Percentiles rank a stretch among this genome's conserved stretches.
These are phyloP conservation scores for Alternaria novae-zelandiae DNA, from an alignment of 2,329 filamentous ascomycete species.

Conservation along the genomic window DNA sequence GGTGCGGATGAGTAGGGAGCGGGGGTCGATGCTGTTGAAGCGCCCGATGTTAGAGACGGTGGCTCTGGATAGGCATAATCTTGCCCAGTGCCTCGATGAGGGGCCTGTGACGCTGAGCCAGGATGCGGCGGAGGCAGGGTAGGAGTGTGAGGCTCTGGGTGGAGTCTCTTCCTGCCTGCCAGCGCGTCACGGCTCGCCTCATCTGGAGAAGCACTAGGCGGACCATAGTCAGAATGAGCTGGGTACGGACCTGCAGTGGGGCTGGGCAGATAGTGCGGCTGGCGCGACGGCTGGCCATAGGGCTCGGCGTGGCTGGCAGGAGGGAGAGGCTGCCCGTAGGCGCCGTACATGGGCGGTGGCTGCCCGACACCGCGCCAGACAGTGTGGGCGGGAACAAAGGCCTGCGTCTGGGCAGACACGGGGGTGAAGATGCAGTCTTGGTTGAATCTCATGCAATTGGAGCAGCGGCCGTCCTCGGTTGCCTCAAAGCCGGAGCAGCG, in stretches of 20 bases:
- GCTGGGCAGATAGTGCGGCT: slow-evolving; percentile 53
- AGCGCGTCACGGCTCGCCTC: slow-evolving; percentile 47
- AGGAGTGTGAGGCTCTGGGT: slow-evolving; percentile 58
- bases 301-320: slow-evolving; percentile 43
- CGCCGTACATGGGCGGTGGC: slow-evolving; percentile 59
- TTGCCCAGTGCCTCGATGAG: slow-evolving; percentile 42
- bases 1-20: slow-evolving; percentile 49
- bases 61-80: slow-evolving; percentile 54
- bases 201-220: slow-evolving; percentile 45
- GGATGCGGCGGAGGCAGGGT: slow-evolving; percentile 58
- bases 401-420: slow-evolving; percentile 75
- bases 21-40: slow-evolving; percentile 53
- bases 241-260: slow-evolving; percentile 54
- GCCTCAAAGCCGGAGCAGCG: slow-evolving; percentile 77
- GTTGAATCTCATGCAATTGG: slow-evolving; percentile 75
- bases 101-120: slow-evolving; percentile 51
- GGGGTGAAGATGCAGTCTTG: slow-evolving; percentile 81
- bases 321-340: slow-evolving; percentile 58
- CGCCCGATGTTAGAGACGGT: slow-evolving; percentile 52
- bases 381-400: slow-evolving; percentile 75
- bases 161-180: slow-evolving; percentile 54
- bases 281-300: slow-evolving; percentile 48
- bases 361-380: slow-evolving; percentile 59
- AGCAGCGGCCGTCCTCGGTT: slow-evolving; percentile 74
- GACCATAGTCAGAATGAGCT: slow-evolving; percentile 43